These are phyloP conservation scores for Lenwebbia sp. DNA, from an alignment of 345 rosid genomes.

Conservation along the genomic window DNA sequence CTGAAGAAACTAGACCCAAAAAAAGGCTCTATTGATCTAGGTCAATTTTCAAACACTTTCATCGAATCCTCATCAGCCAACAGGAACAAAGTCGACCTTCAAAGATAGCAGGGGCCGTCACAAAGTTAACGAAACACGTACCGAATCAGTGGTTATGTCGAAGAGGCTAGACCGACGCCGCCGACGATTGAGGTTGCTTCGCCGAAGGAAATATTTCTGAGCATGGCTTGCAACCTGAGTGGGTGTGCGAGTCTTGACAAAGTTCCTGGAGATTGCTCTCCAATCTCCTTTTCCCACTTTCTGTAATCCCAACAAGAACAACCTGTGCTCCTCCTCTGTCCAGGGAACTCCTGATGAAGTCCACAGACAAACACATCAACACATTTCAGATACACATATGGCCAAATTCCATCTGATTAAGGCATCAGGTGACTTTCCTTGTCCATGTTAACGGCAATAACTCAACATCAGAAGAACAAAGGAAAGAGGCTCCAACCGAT, in stretches of 20 bases:
- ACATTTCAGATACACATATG: not conserved
- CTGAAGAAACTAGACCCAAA: not conserved
- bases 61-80: not conserved
- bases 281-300: constrained; percentile 92
- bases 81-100: not conserved
- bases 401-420: not conserved
- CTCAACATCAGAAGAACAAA: not conserved
- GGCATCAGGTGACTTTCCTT: not conserved
- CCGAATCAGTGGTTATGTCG: constrained; percentile 81
- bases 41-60: not conserved
- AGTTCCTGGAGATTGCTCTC: constrained; percentile 87
- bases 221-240: constrained; percentile 99
- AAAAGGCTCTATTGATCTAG: not conserved
- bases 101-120: not conserved
- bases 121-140: constrained; percentile 2
- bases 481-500: not conserved
- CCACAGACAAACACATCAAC: not conserved
- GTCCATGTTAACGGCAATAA: not conserved
- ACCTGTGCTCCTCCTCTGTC: constrained; percentile 95
- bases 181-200: constrained; percentile 74
- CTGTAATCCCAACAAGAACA: constrained; percentile 71
- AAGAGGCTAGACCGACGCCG: constrained; percentile 90
- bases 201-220: constrained; percentile 85
- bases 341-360: constrained; percentile 67
- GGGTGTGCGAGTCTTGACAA: constrained; percentile 79